These are phyloP conservation scores for Termitomyces sp. DNA, from an alignment of 768 basidiomycete species.

Conservation along the genomic window DNA sequence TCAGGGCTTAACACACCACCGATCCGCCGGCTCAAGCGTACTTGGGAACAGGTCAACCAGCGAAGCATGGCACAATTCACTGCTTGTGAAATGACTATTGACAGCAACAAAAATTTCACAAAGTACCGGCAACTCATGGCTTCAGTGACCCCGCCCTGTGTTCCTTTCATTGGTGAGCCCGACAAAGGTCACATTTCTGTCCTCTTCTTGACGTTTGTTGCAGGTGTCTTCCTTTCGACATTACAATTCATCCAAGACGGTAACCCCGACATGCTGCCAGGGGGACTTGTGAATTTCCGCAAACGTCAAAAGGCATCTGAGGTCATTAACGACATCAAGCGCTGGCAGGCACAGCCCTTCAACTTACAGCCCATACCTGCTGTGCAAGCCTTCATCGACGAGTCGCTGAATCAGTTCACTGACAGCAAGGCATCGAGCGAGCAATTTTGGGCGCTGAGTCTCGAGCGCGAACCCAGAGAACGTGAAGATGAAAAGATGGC, in stretches of 20 bases:
- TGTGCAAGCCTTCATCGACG: constrained; percentile 76
- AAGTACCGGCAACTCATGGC: constrained; percentile 87
- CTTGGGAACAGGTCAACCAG: constrained; percentile 86
- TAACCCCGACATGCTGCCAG: constrained; percentile 79
- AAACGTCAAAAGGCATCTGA: constrained; percentile 96
- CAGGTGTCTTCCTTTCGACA: constrained; percentile 94
- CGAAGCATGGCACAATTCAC: constrained; percentile 72
- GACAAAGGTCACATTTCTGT: background rate
- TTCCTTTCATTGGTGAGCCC: constrained; percentile 88
- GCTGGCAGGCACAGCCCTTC: constrained; percentile 91
- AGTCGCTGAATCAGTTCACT: constrained; percentile 68
- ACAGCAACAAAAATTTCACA: constrained; percentile 91
- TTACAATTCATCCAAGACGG: constrained; percentile 99
- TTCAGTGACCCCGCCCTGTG: constrained; percentile 85
- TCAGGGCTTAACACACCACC: constrained; percentile 94
- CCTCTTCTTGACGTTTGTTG: constrained; percentile 9
- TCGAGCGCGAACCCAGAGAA: constrained; percentile 90
- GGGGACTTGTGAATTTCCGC: constrained; percentile 87
- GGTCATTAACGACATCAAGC: constrained; percentile 94
- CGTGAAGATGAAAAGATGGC: constrained; percentile 98
- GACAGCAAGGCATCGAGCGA: constrained; percentile 71
- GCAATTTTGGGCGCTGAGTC: constrained; percentile 80
- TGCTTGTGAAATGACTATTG: constrained; percentile 85
- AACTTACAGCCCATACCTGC: constrained; percentile 70
- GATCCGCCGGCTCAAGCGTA: constrained; percentile 88